Evolutionary conservation across 441 rosid species (phyloP).

Genomic region (Capsella rubella): DNA sequence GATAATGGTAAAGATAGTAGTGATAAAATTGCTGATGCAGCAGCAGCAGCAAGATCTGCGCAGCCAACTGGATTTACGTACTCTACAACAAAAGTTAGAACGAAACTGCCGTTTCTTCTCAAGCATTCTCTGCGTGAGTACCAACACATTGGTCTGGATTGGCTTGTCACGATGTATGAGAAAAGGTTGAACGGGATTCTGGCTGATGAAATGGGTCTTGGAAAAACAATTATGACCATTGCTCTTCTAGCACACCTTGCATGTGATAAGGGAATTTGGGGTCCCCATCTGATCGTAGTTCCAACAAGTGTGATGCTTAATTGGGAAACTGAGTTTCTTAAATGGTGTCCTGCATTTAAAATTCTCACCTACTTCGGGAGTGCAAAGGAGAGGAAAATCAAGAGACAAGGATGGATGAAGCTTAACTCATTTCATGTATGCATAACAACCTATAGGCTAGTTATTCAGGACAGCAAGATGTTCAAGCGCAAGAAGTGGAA

Average conservation of each 20-base stretch:
- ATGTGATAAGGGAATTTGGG: slow-evolving; percentile 99
- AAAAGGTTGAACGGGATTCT: slow-evolving; percentile 96
- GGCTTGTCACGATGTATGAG: slow-evolving; percentile 99
- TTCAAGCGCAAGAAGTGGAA: slow-evolving; percentile 99
- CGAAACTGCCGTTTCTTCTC: slow-evolving; percentile 97
- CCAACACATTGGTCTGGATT: slow-evolving; percentile 99
- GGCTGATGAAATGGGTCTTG: slow-evolving; percentile 99
- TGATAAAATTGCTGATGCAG: slow-evolving; percentile 94
- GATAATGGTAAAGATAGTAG: slow-evolving; percentile 62
- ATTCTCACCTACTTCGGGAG: slow-evolving; percentile 99
- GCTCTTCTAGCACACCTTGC: slow-evolving; percentile 98
- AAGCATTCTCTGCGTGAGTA: slow-evolving; percentile 98
- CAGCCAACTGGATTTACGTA: slow-evolving; percentile 99
- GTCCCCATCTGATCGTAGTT: slow-evolving; percentile 99
- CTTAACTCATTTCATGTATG: slow-evolving; percentile 95
- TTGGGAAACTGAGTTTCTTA: slow-evolving; percentile 99
- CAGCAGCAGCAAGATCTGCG: slow-evolving; percentile 99
- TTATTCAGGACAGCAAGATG: slow-evolving; percentile 95
- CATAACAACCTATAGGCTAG: slow-evolving; percentile 97
- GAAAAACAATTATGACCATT: slow-evolving; percentile 99
- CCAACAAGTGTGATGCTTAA: slow-evolving; percentile 99
- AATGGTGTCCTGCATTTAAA: slow-evolving; percentile 99
- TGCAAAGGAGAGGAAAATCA: slow-evolving; percentile 96
- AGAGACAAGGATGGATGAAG: slow-evolving; percentile 99
- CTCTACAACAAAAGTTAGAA: slow-evolving; percentile 95